Conservation (phyloP, 345 rosid genomes). For the Euclidium syriacum region DNA sequence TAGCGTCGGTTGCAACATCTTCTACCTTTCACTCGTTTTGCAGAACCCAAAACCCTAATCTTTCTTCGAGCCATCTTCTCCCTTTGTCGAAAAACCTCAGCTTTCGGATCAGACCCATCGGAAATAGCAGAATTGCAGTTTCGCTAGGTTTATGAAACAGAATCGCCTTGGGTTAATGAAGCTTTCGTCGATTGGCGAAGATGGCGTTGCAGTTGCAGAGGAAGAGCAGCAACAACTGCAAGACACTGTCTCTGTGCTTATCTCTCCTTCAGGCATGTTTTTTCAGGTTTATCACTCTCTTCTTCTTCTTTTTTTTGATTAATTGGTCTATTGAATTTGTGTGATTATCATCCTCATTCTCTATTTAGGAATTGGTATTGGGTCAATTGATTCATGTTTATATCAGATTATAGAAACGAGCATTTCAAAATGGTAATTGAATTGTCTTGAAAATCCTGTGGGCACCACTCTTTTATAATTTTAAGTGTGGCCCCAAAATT, state of each 20-base stretch:
- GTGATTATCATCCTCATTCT: not conserved
- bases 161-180: constrained; percentile 17
- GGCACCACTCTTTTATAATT: not conserved
- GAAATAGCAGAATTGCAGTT: constrained; percentile 10
- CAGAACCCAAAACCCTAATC: constrained; percentile 12
- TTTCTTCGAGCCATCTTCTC: constrained; percentile 24
- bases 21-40: constrained; percentile 28
- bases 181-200: constrained; percentile 49
- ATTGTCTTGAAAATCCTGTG: not conserved
- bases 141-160: constrained; percentile 26
- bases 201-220: constrained; percentile 41
- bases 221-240: constrained; percentile 38
- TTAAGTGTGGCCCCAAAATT: not conserved
- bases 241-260: constrained; percentile 66
- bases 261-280: constrained; percentile 87
- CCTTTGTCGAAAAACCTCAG: constrained; percentile 23
- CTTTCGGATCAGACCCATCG: constrained; percentile 25
- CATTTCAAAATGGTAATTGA: not conserved
- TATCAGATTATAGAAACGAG: not conserved
- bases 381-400: not conserved
- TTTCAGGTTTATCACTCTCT: constrained; percentile 49
- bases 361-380: not conserved
- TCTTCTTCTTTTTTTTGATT: not conserved
- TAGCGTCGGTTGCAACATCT: constrained; percentile 45
- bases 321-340: not conserved